Percentiles rank a stretch among this genome's conserved stretches.
Evolutionary conservation across 2,329 filamentous ascomycete genomes (phyloP).

Genomic region (Neopestalotiopsis sp.): DNA sequence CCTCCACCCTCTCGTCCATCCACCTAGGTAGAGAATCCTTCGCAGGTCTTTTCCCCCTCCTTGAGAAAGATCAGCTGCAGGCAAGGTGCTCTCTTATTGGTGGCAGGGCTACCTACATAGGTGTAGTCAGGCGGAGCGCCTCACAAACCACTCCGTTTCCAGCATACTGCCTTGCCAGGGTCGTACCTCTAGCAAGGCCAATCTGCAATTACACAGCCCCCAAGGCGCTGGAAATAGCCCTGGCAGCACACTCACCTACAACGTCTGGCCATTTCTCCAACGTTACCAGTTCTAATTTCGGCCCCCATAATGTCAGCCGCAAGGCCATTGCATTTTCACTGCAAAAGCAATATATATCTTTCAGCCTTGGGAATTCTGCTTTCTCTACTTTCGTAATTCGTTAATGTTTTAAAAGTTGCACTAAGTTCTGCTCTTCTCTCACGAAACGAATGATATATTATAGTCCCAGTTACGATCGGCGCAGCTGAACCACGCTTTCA

Average conservation of each 20-base stretch:
- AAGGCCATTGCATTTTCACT: neutral
- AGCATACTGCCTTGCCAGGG: neutral
- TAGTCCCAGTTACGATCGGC: too few relatives aligned
- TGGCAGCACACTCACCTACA: neutral
- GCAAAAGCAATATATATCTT: neutral
- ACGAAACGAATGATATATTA: neutral
- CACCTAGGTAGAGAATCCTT: neutral
- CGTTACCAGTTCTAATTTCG: neutral
- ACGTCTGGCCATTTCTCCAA: neutral
- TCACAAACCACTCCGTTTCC: neutral
- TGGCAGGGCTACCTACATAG: neutral
- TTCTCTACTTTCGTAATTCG: neutral
- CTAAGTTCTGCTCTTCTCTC: neutral
- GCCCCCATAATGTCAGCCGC: conserved; percentile 6
- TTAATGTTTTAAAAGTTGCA: neutral
- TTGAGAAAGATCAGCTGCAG: neutral
- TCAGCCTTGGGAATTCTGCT: neutral
- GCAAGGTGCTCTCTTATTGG: neutral
- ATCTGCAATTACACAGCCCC: neutral
- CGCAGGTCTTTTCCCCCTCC: neutral
- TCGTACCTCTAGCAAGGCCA: neutral
- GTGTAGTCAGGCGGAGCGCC: neutral
- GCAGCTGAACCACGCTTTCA: too few relatives aligned
- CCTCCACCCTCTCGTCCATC: neutral
- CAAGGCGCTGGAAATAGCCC: neutral